phyloP scores from a whole-genome alignment of 78 protist genomes.

The Tieghemostelium lacteum region DNA sequence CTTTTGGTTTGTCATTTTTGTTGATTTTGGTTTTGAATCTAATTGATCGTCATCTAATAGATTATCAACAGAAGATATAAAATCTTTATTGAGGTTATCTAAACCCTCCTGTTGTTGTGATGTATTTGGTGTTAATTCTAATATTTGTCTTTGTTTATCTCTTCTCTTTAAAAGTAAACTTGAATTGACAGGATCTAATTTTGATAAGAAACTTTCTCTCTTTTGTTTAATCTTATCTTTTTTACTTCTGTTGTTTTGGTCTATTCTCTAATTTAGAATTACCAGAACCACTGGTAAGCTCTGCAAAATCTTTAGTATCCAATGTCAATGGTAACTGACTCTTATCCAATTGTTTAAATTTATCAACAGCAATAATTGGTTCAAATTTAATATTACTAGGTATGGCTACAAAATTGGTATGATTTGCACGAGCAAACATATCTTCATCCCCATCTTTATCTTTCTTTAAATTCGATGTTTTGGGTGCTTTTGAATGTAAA shows the following conservation, averaged over 20 bases:
- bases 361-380: not conserved
- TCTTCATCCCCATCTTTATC: not conserved
- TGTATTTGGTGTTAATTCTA: not conserved
- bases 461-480: not conserved
- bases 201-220: conserved; percentile 56
- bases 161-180: not conserved
- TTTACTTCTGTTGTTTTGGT: conserved; percentile 41
- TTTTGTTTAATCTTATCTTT: conserved; percentile 68
- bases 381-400: conserved; percentile 29
- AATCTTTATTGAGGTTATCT: no score
- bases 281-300: not conserved
- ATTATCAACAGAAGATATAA: conserved; percentile 18
- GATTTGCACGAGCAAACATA: conserved; percentile 8
- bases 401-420: conserved; percentile 45
- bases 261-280: conserved; percentile 11
- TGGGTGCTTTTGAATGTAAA: not conserved
- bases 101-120: not conserved
- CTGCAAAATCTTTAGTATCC: not conserved
- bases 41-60: not conserved
- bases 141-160: not conserved
- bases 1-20: conserved; percentile 61
- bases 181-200: conserved; percentile 31
- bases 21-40: conserved; percentile 4
- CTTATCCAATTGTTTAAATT: conserved; percentile 9
- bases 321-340: conserved; percentile 7